phyloP scores from a whole-genome alignment of 345 rosid species.

The Toxicodendron radicans region DNA sequence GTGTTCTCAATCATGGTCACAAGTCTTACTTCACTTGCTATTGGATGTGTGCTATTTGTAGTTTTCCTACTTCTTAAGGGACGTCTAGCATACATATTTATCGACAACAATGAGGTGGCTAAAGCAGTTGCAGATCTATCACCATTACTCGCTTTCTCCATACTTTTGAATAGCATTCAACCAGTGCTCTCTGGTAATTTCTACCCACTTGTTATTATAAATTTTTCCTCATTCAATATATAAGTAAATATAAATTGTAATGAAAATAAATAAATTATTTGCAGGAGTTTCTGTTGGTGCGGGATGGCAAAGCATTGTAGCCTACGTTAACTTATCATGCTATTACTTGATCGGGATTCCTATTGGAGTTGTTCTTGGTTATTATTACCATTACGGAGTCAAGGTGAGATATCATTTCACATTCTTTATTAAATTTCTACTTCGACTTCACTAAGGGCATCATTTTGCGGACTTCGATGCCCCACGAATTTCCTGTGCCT shows the following conservation, averaged over 20 bases:
- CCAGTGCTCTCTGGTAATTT: slow-evolving; percentile 66
- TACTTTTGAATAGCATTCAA: slow-evolving; percentile 44
- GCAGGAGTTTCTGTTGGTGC: slow-evolving; percentile 80
- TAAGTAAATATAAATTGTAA: neutral
- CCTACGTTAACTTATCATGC: slow-evolving; percentile 65
- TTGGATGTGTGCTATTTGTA: slow-evolving; percentile 40
- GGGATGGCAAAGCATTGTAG: slow-evolving; percentile 80
- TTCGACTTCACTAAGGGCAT: too few species aligned
- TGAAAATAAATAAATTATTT: too few species aligned
- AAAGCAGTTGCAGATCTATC: slow-evolving; percentile 27
- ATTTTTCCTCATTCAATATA: too few species aligned
- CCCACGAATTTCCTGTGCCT: too few species aligned
- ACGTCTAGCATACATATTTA: slow-evolving; percentile 40
- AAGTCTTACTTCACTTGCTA: slow-evolving; percentile 22
- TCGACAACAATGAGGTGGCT: slow-evolving; percentile 36
- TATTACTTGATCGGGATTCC: slow-evolving; percentile 80
- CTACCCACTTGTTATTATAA: too few species aligned
- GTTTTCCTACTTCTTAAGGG: slow-evolving; percentile 36
- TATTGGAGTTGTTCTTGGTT: slow-evolving; percentile 58
- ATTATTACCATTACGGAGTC: slow-evolving; percentile 6
- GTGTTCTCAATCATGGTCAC: slow-evolving; percentile 51
- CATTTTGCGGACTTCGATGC: too few species aligned
- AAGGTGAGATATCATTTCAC: too few species aligned
- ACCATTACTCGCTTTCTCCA: too few species aligned
- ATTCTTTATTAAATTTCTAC: too few species aligned